Conservation (phyloP, 2,329 filamentous ascomycete species). For the Parascedosporium putredinis region DNA sequence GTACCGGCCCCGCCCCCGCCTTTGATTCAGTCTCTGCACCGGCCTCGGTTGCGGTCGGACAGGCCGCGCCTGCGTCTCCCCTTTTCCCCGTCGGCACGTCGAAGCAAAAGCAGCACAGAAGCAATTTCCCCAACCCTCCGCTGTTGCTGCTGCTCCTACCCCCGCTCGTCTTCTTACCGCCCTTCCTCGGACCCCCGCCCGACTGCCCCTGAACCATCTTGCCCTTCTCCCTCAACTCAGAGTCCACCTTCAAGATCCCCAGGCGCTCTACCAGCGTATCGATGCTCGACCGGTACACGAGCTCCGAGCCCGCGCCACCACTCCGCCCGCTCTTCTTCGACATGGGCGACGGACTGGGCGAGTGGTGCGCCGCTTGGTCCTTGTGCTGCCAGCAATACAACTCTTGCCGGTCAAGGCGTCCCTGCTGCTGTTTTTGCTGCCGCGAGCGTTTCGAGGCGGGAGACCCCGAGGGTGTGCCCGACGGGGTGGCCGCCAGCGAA, state of each 20-base stretch:
- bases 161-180: constrained; percentile 17
- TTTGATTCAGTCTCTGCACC: constrained; percentile 22
- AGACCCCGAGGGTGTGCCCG: constrained; percentile 8
- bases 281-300: constrained; percentile 63
- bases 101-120: constrained; percentile 43
- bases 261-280: constrained; percentile 78
- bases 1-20: constrained; percentile 12
- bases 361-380: constrained; percentile 58
- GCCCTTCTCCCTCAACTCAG: constrained; percentile 12
- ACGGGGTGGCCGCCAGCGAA: constrained; percentile 32
- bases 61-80: constrained; percentile 29
- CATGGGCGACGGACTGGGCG: constrained; percentile 34
- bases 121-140: constrained; percentile 20
- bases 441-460: constrained; percentile 8
- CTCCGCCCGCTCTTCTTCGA: neutral
- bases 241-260: constrained; percentile 55
- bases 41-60: constrained; percentile 36
- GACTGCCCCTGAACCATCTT: constrained; percentile 6
- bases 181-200: constrained; percentile 7
- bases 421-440: neutral
- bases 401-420: constrained; percentile 5
- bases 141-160: no score
- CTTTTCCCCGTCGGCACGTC: constrained; percentile 34
- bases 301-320: constrained; percentile 22
- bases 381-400: constrained; percentile 94